Conservation (phyloP, 2,329 filamentous ascomycete genomes). For the Cercospora janseana region DNA sequence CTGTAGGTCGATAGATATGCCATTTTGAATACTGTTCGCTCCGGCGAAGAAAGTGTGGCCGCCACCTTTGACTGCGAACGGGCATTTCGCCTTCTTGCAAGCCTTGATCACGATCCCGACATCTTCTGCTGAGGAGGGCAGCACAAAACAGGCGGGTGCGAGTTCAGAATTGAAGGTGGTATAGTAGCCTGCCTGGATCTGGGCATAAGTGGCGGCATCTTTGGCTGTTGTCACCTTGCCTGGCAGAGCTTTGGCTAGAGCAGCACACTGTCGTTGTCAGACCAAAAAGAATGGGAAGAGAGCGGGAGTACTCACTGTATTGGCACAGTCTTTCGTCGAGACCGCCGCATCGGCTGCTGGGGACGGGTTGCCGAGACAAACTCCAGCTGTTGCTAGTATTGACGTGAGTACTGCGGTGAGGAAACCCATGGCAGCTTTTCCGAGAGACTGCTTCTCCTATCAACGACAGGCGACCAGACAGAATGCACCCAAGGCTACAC, state of each 20-base stretch:
- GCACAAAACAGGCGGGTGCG: conserved; percentile 23
- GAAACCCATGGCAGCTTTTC: too few relatives aligned
- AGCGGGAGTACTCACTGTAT: background rate
- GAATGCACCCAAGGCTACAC: too few relatives aligned
- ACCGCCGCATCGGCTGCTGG: too few relatives aligned
- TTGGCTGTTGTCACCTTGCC: background rate
- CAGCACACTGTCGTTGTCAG: background rate
- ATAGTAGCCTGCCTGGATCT: conserved; percentile 19
- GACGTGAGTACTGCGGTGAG: too few relatives aligned
- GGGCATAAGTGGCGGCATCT: background rate
- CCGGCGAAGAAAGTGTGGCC: conserved; percentile 31
- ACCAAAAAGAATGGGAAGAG: background rate
- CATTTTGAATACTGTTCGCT: conserved; percentile 29
- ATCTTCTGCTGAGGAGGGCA: conserved; percentile 14
- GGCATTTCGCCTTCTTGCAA: conserved; percentile 20
- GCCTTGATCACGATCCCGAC: conserved; percentile 17
- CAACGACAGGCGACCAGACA: too few relatives aligned
- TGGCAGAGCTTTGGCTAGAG: background rate
- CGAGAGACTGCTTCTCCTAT: too few relatives aligned
- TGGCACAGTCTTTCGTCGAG: background rate
- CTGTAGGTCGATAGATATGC: conserved; percentile 31
- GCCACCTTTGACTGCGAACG: conserved; percentile 33
- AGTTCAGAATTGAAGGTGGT: conserved; percentile 16
- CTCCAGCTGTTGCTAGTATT: too few relatives aligned
- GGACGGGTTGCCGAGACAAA: too few relatives aligned